Percentiles rank a stretch among this genome's conserved stretches.
Evolutionary conservation across 2,329 filamentous ascomycete genomes (phyloP).

Genomic region (Peltaster fructicola): DNA sequence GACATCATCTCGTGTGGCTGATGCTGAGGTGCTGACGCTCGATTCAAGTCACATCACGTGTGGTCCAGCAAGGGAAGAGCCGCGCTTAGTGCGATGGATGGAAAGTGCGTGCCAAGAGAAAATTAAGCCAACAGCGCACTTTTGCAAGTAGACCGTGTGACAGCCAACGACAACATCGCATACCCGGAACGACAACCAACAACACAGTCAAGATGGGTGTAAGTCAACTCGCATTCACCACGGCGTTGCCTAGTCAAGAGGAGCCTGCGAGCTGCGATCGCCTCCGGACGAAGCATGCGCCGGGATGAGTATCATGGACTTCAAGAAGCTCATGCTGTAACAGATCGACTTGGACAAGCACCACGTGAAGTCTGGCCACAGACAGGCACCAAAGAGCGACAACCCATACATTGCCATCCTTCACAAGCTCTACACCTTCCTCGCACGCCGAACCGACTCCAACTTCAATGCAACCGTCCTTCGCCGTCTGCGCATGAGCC

Average conservation of each 20-base stretch:
- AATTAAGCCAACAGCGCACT: conserved; percentile 1
- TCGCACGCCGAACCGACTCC: conserved; percentile 60
- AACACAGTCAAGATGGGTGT: neutral
- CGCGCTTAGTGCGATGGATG: no score
- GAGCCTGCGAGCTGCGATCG: neutral
- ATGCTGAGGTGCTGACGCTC: no score
- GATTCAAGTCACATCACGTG: no score
- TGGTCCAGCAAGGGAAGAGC: no score
- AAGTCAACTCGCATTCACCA: neutral
- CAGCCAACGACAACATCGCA: neutral
- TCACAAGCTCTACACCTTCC: conserved; percentile 24
- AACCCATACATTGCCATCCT: conserved; percentile 32
- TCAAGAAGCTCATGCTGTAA: conserved; percentile 1
- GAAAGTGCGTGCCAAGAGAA: no score
- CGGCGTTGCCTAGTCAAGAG: neutral
- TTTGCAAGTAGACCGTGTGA: neutral
- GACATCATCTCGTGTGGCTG: no score
- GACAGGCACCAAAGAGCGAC: conserved; percentile 62
- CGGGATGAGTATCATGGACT: conserved; percentile 1
- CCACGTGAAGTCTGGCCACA: conserved; percentile 10
- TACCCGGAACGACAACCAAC: neutral
- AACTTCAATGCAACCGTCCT: conserved; percentile 99
- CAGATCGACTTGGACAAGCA: no score
- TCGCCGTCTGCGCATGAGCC: conserved; percentile 93
- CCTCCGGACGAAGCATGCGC: no score